phyloP scores from a whole-genome alignment of 148 eudicot species.

The Rhododendron ferrugineum region DNA sequence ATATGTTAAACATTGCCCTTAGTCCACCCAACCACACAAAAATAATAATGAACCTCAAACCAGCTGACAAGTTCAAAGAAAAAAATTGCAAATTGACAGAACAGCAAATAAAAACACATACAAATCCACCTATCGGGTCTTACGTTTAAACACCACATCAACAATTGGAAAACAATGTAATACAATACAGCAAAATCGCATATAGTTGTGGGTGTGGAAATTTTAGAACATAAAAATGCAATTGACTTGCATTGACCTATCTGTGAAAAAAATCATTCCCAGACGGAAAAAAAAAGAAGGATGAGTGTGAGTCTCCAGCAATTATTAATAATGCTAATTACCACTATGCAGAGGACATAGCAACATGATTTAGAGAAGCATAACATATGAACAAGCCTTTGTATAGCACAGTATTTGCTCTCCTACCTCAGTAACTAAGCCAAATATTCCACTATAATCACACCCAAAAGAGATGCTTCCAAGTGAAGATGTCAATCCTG shows the following conservation, averaged over 20 bases:
- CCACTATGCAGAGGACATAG: neutral
- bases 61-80: neutral
- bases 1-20: neutral
- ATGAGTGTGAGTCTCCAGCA: neutral
- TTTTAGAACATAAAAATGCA: neutral
- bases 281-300: neutral
- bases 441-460: neutral
- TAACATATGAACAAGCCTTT: neutral
- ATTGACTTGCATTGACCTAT: neutral
- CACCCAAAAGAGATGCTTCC: neutral
- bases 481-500: neutral
- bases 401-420: neutral
- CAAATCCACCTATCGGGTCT: neutral
- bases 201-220: neutral
- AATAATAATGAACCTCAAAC: neutral
- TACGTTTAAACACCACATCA: neutral
- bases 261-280: neutral
- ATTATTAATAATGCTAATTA: neutral
- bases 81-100: neutral
- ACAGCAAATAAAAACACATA: neutral
- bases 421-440: neutral
- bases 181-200: neutral
- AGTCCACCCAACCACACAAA: neutral
- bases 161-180: neutral
- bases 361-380: neutral